Base-by-base conservation (phyloP, 352 stramenopile genomes). In the Phytophthora meadii region DNA sequence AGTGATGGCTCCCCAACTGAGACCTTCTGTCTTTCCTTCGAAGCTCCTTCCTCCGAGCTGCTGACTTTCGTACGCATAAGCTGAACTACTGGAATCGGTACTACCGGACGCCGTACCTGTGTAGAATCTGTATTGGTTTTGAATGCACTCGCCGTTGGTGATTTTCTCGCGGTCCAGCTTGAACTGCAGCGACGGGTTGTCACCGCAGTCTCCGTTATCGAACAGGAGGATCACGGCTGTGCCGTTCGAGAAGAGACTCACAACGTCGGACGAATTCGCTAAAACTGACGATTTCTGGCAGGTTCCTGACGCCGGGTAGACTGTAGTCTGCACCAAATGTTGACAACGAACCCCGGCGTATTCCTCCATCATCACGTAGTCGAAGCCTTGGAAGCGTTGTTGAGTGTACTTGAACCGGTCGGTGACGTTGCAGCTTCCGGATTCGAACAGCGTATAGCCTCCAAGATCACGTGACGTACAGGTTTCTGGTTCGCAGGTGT, bases 351-450 rank as follows among this genome's bases (percentile, higher is more conserved):
- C 40, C n/a, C 47, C 56, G 5, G n/a, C 42, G 46, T 74, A 77
- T 19, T 68, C 59, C 39, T 74, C 69, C 64, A 77, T 74, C 45
- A 77, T 71, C 4, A 77, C 60, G 51, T 68, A 74, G 65, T 67
- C 60, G 60, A 71, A 64, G 0, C 27, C 69, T 10, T 54, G 53
- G 41, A 77, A 74, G 6, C 44, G 37, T 5, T 74, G 54, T n/a
- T 59, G 14, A 1, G 58, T 68, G 28, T 68, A 77, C 25, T 63
- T 39, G 65, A 77, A 77, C 11, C 69, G 64, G 32, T 77, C 65
- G 2, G 49, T 61, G 32, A 77, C 25, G 41, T 77, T 74, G 41
- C 65, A 74, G 4, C 44, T 37, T 32, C 32, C 50, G 5, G 65
- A 45, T n/a, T 63, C 64, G 54, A 74, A 77, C 5, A 77, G 45